Evolutionary conservation across 2,329 filamentous ascomycete species (phyloP).

Genomic region (Calonectria hawksworthii): DNA sequence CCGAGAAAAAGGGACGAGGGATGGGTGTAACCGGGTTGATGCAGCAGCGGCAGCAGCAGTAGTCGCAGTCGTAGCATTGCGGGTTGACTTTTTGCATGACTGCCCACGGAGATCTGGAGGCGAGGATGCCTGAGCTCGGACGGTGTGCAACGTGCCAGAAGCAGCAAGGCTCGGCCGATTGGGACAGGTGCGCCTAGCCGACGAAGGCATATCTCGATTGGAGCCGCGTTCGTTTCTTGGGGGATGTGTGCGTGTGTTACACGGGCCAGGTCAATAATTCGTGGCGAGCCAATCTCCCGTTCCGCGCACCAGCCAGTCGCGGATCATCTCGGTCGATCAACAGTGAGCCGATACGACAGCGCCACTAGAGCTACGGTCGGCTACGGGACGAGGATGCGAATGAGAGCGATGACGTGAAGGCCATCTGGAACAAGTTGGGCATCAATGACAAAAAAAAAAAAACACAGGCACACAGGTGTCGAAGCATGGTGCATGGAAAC

Average conservation of each 20-base stretch:
- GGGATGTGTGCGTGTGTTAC: constrained; percentile 28
- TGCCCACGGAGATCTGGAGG: constrained; percentile 4
- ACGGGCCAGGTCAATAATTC: constrained; percentile 10
- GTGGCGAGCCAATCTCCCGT: constrained; percentile 17
- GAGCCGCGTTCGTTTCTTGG: constrained; percentile 19
- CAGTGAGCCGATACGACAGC: constrained; percentile 8
- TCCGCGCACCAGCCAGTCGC: constrained; percentile 4
- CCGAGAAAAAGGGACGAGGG: background rate
- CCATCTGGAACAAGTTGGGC: background rate
- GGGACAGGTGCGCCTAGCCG: constrained; percentile 25
- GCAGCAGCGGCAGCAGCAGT: constrained; percentile 4
- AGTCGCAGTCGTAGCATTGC: too few species aligned
- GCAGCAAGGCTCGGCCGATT: constrained; percentile 11
- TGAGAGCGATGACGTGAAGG: background rate
- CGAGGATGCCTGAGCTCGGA: constrained; percentile 12
- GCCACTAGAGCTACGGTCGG: background rate
- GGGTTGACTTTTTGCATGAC: constrained; percentile 30
- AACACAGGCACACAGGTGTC: background rate
- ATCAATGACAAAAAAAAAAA: background rate
- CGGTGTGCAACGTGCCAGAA: constrained; percentile 14
- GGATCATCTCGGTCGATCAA: constrained; percentile 17
- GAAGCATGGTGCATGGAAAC: background rate
- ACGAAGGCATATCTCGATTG: constrained; percentile 17
- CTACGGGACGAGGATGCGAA: background rate
- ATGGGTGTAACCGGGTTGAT: constrained; percentile 13